These are phyloP conservation scores for Haberlea rhodopensis DNA, from an alignment of 257 asterid species.

Conservation along the genomic window DNA sequence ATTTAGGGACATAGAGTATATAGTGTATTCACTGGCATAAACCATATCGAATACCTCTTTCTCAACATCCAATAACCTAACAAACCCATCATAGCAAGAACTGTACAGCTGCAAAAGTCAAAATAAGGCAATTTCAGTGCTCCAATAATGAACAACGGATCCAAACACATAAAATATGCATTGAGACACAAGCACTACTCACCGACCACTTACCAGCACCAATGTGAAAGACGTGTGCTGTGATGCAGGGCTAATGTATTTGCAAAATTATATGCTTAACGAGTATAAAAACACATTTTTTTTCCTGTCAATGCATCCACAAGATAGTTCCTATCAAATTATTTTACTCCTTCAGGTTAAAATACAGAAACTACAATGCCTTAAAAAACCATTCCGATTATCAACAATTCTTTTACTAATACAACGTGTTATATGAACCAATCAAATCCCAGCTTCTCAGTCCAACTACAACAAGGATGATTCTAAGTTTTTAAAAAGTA, in stretches of 20 bases:
- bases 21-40: slow-evolving; percentile 41
- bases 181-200: background rate
- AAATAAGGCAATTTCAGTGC: slow-evolving; percentile 7
- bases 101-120: slow-evolving; percentile 66
- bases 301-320: too few relatives aligned
- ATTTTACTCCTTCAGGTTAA: background rate
- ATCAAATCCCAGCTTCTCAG: background rate
- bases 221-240: too few relatives aligned
- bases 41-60: slow-evolving; percentile 67
- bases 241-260: background rate
- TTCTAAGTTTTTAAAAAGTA: too few relatives aligned
- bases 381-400: too few relatives aligned
- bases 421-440: too few relatives aligned
- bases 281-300: too few relatives aligned
- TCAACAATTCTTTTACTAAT: too few relatives aligned
- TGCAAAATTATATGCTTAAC: slow-evolving; percentile 9
- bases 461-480: background rate
- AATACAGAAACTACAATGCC: too few relatives aligned
- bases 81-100: slow-evolving; percentile 78
- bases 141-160: slow-evolving; percentile 13
- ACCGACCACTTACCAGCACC: too few relatives aligned
- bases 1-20: slow-evolving; percentile 52
- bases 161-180: background rate
- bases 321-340: background rate
- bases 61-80: slow-evolving; percentile 78